These are phyloP conservation scores for Candida yuanshanica DNA, from an alignment of 805 yeast species.

Conservation along the genomic window DNA sequence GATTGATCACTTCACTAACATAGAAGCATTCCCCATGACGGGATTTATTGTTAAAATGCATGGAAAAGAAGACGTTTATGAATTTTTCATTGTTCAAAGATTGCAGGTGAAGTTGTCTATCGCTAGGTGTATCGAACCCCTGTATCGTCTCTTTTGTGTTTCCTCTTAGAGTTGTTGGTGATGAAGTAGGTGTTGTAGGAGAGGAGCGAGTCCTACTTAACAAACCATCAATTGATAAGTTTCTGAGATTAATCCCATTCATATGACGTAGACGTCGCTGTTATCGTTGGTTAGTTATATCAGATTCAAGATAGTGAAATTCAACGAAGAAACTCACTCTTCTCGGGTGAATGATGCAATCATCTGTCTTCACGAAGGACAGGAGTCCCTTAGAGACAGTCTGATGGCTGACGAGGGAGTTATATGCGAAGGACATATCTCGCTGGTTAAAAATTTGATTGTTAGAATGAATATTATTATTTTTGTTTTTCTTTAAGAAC, in stretches of 20 bases:
- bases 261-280: slow-evolving; percentile 22
- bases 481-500: background rate
- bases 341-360: slow-evolving; percentile 14
- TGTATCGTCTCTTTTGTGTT: slow-evolving; percentile 10
- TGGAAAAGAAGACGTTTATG: slow-evolving; percentile 30
- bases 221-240: slow-evolving; percentile 7
- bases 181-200: background rate
- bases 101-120: slow-evolving; percentile 25
- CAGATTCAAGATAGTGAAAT: no score
- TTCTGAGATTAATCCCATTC: slow-evolving; percentile 15
- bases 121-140: slow-evolving; percentile 13
- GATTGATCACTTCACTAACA: slow-evolving; percentile 28
- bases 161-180: slow-evolving; percentile 9
- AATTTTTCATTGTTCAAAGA: slow-evolving; percentile 23
- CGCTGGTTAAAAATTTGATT: background rate
- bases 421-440: background rate
- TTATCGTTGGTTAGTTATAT: slow-evolving; percentile 1
- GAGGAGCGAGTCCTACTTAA: background rate
- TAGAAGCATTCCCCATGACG: slow-evolving; percentile 24
- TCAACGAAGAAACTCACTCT: slow-evolving; percentile 8
- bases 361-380: slow-evolving; percentile 7
- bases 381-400: background rate
- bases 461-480: no score
- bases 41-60: slow-evolving; percentile 25
- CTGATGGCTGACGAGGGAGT: background rate